These are phyloP conservation scores for Kwoniella pini DNA, from an alignment of 768 basidiomycete species.

Conservation along the genomic window DNA sequence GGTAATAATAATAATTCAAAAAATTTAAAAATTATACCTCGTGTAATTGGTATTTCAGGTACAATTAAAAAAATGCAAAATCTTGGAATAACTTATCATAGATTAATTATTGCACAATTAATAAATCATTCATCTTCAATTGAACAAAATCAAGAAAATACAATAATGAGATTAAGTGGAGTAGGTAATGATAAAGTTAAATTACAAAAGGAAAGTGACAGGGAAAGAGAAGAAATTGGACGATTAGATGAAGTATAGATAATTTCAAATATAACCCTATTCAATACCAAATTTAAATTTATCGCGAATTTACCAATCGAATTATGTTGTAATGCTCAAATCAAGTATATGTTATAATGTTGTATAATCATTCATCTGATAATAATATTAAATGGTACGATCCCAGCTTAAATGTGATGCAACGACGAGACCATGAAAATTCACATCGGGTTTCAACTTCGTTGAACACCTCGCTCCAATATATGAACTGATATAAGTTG, in stretches of 20 bases:
- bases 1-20: not conserved
- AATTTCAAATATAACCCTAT: not conserved
- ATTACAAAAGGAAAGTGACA: constrained; percentile 11
- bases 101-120: constrained; percentile 29
- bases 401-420: too few species aligned
- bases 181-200: not conserved
- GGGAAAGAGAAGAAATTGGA: constrained; percentile 21
- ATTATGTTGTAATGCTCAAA: too few species aligned
- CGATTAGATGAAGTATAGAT: constrained; percentile 8
- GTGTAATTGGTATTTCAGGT: constrained; percentile 79
- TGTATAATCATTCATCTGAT: too few species aligned
- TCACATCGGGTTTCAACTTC: too few species aligned
- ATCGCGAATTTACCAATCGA: too few species aligned
- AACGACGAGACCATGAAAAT: too few species aligned
- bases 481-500: too few species aligned
- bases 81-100: constrained; percentile 39
- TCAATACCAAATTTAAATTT: not conserved
- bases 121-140: not conserved
- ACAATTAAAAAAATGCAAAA: constrained; percentile 80
- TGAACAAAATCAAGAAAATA: not conserved
- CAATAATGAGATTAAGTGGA: not conserved
- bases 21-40: constrained; percentile 61
- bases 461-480: too few species aligned
- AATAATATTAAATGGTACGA: too few species aligned
- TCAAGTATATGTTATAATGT: too few species aligned